phyloP scores from a whole-genome alignment of 352 stramenopile genomes.

The Globisporangium orthogonon region DNA sequence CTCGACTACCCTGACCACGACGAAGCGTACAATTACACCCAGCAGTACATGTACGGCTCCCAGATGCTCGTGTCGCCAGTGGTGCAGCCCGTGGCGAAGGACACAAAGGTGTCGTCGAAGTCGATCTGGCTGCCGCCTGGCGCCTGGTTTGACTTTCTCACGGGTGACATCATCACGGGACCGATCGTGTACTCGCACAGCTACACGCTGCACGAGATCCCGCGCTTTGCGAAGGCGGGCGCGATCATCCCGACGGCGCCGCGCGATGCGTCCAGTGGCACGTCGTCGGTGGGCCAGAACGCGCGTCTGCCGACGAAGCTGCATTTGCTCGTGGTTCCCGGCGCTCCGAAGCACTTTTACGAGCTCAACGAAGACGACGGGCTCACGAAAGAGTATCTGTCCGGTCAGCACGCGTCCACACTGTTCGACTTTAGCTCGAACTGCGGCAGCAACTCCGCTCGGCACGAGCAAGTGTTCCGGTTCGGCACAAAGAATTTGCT shows the following conservation, averaged over 20 bases:
- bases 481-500: conserved; percentile 8
- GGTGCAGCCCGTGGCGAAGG: conserved; percentile 14
- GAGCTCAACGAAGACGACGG: conserved; percentile 31
- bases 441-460: not conserved
- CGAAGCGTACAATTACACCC: conserved; percentile 22
- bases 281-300: conserved; percentile 16
- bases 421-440: conserved; percentile 14
- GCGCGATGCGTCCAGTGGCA: not conserved
- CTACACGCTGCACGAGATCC: conserved; percentile 25
- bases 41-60: conserved; percentile 42
- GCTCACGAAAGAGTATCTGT: conserved; percentile 20
- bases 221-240: conserved; percentile 22
- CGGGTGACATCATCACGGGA: conserved; percentile 14
- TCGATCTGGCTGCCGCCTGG: conserved; percentile 39
- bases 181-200: conserved; percentile 17
- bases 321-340: conserved; percentile 19
- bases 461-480: conserved; percentile 6
- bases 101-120: conserved; percentile 18
- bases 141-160: conserved; percentile 31
- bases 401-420: conserved; percentile 7
- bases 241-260: conserved; percentile 18
- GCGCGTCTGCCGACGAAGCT: conserved; percentile 11
- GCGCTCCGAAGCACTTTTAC: conserved; percentile 7
- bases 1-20: conserved; percentile 30
- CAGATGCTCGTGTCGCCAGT: conserved; percentile 37